Percentiles rank a stretch among this genome's conserved stretches.
Conservation (phyloP, 805 yeast species). For the Yarrowia sp. region DNA sequence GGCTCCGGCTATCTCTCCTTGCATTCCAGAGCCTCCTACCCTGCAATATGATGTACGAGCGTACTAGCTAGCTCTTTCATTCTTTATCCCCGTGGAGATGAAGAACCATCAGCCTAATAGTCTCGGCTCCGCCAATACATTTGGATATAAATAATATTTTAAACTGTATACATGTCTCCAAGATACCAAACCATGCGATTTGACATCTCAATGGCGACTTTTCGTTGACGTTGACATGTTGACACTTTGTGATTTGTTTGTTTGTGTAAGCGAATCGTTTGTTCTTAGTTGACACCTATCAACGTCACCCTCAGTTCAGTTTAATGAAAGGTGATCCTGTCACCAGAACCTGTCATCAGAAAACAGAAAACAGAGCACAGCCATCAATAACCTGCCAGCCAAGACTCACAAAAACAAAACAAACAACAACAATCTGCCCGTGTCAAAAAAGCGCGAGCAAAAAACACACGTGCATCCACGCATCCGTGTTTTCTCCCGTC, state of each 20-base stretch:
- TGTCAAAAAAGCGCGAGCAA: background rate
- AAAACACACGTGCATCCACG: background rate
- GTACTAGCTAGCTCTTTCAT: too few species aligned
- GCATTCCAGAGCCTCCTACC: too few species aligned
- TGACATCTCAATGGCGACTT: background rate
- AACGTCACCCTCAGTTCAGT: background rate
- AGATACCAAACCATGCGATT: background rate
- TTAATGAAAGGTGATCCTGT: background rate
- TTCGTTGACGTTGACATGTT: background rate
- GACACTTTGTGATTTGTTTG: background rate
- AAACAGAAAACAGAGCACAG: too few species aligned
- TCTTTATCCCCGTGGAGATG: constrained; percentile 4
- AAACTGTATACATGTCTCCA: background rate
- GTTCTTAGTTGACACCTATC: background rate
- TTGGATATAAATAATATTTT: constrained; percentile 8
- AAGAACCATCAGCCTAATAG: background rate
- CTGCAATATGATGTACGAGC: too few species aligned
- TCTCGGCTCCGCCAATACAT: background rate
- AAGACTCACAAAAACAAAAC: background rate
- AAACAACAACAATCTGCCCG: background rate
- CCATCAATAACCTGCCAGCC: too few species aligned
- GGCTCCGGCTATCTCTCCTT: too few species aligned
- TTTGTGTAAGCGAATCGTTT: too few species aligned
- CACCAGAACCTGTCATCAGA: background rate
- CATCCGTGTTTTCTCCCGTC: background rate